Evolutionary conservation across 805 yeast genomes (phyloP), one percentile per base, ranked within the genome.

Genomic region (Zygotorulaspora sp.): DNA sequence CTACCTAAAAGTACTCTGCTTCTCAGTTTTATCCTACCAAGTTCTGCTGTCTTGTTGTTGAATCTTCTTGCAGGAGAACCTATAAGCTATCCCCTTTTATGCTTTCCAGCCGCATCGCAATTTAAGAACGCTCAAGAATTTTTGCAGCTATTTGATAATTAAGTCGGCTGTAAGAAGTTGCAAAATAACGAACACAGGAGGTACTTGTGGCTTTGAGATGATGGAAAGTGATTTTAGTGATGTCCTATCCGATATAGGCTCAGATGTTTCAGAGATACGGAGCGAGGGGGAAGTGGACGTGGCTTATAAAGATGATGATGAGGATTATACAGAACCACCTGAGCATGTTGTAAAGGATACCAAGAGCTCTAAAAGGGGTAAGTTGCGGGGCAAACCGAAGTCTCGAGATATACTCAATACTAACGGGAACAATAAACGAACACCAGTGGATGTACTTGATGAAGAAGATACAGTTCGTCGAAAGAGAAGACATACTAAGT

Each of bases 141-240:
- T 26, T 26, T 26, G 14, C 30, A 26, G 14, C 14, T 14, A 26
- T 14, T 26, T 26, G 10, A 26, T 12, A 11, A 23, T 4, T 7
- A 13, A n/a, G n/a, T n/a, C n/a, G n/a, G n/a, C n/a, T n/a, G n/a
- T n/a, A n/a, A n/a, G n/a, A 32, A 17, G 18, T 21, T 22, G 15
- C 12, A 15, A 11, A 19, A 20, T 8, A 19, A 20, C 27, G 28
- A 25, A 15, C 31, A 12, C 30, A 15, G 13, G 13, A 31, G 15
- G n/a, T 11, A 2, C 21, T 16, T 13, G 21, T 20, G 36, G 15
- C 20, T 13, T 16, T 10, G 22, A 19, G 15, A 29, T 20, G 4
- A 42, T 48, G 48, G 54, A 46, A 16, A 45, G 50, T 25, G 56
- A 52, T 24, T 29, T 38, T 22, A 43, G 49, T 19, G 50, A 44